Evolutionary conservation across 2,329 filamentous ascomycete genomes (phyloP), one percentile per base, ranked within the genome.

Genomic region (Metarhizium rileyi): DNA sequence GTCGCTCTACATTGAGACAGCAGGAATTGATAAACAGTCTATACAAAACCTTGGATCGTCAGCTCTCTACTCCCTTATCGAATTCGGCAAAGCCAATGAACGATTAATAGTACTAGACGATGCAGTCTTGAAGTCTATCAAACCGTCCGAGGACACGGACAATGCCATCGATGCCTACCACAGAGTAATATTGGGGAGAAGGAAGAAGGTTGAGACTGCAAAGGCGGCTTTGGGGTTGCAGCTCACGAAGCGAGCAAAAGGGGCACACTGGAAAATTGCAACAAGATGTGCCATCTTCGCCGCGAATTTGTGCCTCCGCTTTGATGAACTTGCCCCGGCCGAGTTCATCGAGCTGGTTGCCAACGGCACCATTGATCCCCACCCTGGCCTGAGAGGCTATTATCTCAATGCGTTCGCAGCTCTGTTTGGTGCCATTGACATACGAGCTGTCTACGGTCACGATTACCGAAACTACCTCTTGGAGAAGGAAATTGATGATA

Each of bases 201-300:
- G 90, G 51, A 74, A 73, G 47, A 78, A 80, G 52, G 90, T 97
- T 4, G 93, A 98, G 66, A 74, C 77, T 48, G 90, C 87, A 70
- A 98, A 98, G 70, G 74, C 83, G 0, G 78, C 80, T 3, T 71
- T 98, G 25, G 87, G 90, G 0, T 72, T 88, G 49, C 90, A 97
- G 63, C 74, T 98, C 28, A 85, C 90, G 4, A 80, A 86, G 52
- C 71, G 85, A 52, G 87, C 89, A 2, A 83, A 81, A 59, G 80
- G 80, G 3, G 88, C 90, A 1, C 94, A 98, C 63, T 98, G 93
- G 93, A 97, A 95, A 72, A 90, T 95, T 58, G 91, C 91, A 5
- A 89, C 83, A 46, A 79, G 91, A 26, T 95, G 90, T 50, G 87
- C 87, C 9, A 86, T 94, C 33, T 93, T 98, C 63, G 87, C 95